Evolutionary conservation across 495 filamentous ascomycete genomes (phyloP).

Genomic region (Penicillium malachiteum): DNA sequence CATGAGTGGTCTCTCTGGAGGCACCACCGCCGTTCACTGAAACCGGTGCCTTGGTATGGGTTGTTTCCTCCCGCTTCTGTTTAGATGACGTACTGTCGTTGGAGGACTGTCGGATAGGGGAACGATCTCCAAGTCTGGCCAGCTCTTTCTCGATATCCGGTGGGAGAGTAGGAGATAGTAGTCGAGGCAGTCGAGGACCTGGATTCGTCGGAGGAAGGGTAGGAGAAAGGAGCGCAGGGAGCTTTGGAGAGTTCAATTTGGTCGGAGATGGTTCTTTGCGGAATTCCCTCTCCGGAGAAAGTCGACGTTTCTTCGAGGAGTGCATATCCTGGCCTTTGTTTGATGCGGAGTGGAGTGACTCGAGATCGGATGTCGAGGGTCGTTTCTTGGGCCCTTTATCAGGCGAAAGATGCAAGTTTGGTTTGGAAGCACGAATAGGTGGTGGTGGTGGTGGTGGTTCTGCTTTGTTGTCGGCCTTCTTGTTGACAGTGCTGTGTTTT

Average conservation of each 20-base stretch:
- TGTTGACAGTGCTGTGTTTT: constrained; percentile 19
- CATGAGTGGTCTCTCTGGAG: constrained; percentile 14
- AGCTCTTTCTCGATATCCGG: constrained; percentile 51
- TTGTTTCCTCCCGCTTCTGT: constrained; percentile 10
- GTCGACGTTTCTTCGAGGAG: constrained; percentile 32
- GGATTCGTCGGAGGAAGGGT: constrained; percentile 39
- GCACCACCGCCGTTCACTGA: constrained; percentile 5
- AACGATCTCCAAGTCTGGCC: constrained; percentile 30
- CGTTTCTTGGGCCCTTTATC: constrained; percentile 35
- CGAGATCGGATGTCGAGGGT: constrained; percentile 24
- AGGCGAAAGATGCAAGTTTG: constrained; percentile 9
- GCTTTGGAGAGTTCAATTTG: constrained; percentile 26
- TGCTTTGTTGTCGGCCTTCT: constrained; percentile 7
- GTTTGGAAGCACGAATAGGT: constrained; percentile 3
- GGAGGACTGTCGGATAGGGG: constrained; percentile 13
- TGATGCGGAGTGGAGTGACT: constrained; percentile 13
- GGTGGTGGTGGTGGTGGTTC: neutral
- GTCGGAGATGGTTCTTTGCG: constrained; percentile 18
- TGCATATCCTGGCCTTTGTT: constrained; percentile 19
- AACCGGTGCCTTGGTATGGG: constrained; percentile 3
- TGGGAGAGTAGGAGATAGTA: constrained; percentile 36
- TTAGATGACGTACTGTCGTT: constrained; percentile 12
- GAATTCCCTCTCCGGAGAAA: constrained; percentile 28
- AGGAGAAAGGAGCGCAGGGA: constrained; percentile 42
- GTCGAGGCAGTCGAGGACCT: constrained; percentile 12